Conservation (phyloP, 2,329 filamentous ascomycete species). For the Colletotrichum eremochloae region DNA sequence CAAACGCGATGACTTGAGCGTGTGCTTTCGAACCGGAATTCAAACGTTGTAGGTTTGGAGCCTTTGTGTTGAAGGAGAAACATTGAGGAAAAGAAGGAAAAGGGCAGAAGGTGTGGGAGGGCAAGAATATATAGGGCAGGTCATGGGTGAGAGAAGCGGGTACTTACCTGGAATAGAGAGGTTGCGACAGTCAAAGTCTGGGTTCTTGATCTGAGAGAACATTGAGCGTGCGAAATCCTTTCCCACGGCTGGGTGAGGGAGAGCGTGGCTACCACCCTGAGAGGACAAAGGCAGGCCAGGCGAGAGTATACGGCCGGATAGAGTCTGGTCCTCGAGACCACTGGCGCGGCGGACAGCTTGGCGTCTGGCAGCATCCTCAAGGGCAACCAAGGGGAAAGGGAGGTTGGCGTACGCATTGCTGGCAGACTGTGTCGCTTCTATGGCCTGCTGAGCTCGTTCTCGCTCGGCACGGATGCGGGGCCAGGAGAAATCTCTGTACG, state of each 20-base stretch:
- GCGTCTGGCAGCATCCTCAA: constrained; percentile 33
- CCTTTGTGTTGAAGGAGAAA: neutral
- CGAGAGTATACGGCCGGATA: constrained; percentile 29
- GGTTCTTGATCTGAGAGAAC: constrained; percentile 28
- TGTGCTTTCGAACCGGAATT: constrained; percentile 1
- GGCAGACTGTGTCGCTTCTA: constrained; percentile 1
- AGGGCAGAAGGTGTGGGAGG: neutral
- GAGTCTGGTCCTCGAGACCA: constrained; percentile 42
- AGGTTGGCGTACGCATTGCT: constrained; percentile 14
- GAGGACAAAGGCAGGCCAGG: constrained; percentile 14
- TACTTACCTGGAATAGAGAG: constrained; percentile 21
- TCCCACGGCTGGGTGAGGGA: neutral
- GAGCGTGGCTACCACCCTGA: constrained; percentile 13
- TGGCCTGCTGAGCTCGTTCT: neutral
- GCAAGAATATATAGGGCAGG: neutral
- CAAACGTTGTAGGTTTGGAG: neutral
- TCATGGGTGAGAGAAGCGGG: neutral
- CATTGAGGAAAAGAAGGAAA: neutral
- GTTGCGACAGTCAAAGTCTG: constrained; percentile 5
- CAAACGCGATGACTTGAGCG: neutral
- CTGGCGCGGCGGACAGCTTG: constrained; percentile 41
- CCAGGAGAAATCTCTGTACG: constrained; percentile 2
- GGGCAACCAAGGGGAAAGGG: constrained; percentile 31
- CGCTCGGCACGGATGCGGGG: constrained; percentile 6
- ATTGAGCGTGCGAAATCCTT: constrained; percentile 28